Base-by-base conservation (phyloP, 2,329 filamentous ascomycete genomes). In the Ramularia collo-cygni region DNA sequence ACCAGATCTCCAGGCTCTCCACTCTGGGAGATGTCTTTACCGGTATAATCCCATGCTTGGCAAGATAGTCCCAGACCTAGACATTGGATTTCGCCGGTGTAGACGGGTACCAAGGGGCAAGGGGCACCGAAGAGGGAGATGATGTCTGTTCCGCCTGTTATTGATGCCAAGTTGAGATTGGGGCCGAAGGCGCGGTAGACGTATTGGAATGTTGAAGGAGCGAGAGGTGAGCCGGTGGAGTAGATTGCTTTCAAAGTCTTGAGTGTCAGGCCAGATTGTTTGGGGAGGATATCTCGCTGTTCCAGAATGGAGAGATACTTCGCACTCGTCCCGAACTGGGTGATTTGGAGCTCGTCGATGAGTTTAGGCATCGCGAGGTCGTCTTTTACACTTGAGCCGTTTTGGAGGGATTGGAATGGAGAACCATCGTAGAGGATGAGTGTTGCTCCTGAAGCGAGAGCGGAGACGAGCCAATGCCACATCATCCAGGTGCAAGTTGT, bases 401-500 rank as follows among this genome's bases (percentile, higher is more conserved):
- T 71, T 9, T 53, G 45, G 3, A 63, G 35, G 38, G 66, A 71
- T 38, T 69, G 68, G 69, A 96, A 96, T 0, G 92, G 92, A 0
- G 86, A 94, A 34, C 92, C 92, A 38, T 94, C 86, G 64, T 95
- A 98, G 3, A 96, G 73, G 14, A 96, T 74, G 9, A 96, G 70
- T 0, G 86, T 90, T 8, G 85, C 77, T 38, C 90, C 90, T 19
- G 79, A 81, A 8, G 89, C 85, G 3, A 96, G 77, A 4, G 82
- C 86, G 1, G 86, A 90, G 14, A 95, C 76, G 28, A 89, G 81
- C 89, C 90, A 96, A 62, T 96, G 90, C 88, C 89, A 95, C 90
- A 96, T 96, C 89, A 98, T 96, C 92, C 89, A 95, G 0, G 87
- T 93, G 8, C 83, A 88, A 3, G 89, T 95, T 1, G 88, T 95